These are phyloP conservation scores for Phytophthora niederhauseri DNA, from an alignment of 352 stramenopile species.

Conservation along the genomic window DNA sequence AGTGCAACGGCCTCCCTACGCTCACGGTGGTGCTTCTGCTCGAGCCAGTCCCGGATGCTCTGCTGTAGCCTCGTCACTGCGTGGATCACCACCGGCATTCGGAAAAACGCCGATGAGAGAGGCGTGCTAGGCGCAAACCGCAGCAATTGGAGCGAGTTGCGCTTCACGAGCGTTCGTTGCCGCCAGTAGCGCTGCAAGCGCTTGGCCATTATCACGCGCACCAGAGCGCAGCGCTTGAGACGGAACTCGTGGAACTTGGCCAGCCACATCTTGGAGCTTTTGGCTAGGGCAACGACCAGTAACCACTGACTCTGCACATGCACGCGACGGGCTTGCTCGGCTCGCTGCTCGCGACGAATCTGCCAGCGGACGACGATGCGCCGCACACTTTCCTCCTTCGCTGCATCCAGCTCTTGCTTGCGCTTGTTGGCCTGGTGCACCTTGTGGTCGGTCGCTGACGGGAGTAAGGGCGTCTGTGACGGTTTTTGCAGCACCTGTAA, in stretches of 20 bases:
- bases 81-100: constrained; percentile 54
- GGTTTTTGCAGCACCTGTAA: constrained; percentile 53
- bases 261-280: constrained; percentile 45
- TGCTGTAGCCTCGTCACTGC: constrained; percentile 50
- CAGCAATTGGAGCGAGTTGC: constrained; percentile 28
- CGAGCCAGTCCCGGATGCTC: constrained; percentile 50
- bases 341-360: constrained; percentile 40
- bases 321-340: constrained; percentile 37
- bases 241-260: constrained; percentile 52
- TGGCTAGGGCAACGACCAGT: constrained; percentile 45
- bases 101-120: constrained; percentile 50
- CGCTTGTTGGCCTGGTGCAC: constrained; percentile 48
- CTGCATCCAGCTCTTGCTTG: constrained; percentile 59
- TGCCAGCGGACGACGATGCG: constrained; percentile 62
- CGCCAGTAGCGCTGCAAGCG: constrained; percentile 66
- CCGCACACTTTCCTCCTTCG: constrained; percentile 43
- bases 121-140: constrained; percentile 28
- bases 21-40: constrained; percentile 27
- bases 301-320: constrained; percentile 68
- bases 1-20: constrained; percentile 39
- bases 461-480: constrained; percentile 58
- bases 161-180: constrained; percentile 31
- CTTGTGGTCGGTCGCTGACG: constrained; percentile 58
- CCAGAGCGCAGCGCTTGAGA: constrained; percentile 39
- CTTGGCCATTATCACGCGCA: constrained; percentile 53